A percentile compares a stretch with the other conserved stretches of the same genome.
Evolutionary conservation across 2,329 filamentous ascomycete genomes (phyloP).

Genomic region (Sclerotinia glacialis): DNA sequence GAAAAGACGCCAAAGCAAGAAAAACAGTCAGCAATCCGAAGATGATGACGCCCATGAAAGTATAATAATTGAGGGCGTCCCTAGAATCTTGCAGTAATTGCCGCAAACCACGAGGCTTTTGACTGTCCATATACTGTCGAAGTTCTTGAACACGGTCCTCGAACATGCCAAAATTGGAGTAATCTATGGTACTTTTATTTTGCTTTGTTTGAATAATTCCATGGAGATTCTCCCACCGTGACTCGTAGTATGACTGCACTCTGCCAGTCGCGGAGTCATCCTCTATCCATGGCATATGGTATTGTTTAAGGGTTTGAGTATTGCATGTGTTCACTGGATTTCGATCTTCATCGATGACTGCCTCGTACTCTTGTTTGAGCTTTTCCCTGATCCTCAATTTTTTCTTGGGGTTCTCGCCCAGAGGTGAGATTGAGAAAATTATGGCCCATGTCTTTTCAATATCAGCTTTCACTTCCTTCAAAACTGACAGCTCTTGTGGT

Average conservation of each 20-base stretch:
- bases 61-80: constrained; percentile 8
- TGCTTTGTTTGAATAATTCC: neutral
- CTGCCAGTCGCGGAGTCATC: neutral
- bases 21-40: neutral
- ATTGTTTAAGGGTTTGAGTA: neutral
- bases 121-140: constrained; percentile 2
- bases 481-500: neutral
- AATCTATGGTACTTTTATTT: neutral
- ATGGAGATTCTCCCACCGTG: neutral
- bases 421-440: neutral
- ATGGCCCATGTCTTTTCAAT: constrained; percentile 6
- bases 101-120: neutral
- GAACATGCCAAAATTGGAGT: constrained; percentile 2
- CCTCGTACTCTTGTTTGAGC: constrained; percentile 3
- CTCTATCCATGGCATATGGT: constrained; percentile 8
- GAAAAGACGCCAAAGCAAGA: neutral
- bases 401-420: neutral
- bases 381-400: neutral
- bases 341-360: neutral
- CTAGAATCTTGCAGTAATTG: neutral
- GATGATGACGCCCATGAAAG: neutral
- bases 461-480: constrained; percentile 4
- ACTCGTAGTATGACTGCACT: neutral
- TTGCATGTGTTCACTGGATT: neutral
- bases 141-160: neutral